These are phyloP conservation scores for Bimuria novae-zelandiae DNA, from an alignment of 2,329 filamentous ascomycete species.

Conservation along the genomic window DNA sequence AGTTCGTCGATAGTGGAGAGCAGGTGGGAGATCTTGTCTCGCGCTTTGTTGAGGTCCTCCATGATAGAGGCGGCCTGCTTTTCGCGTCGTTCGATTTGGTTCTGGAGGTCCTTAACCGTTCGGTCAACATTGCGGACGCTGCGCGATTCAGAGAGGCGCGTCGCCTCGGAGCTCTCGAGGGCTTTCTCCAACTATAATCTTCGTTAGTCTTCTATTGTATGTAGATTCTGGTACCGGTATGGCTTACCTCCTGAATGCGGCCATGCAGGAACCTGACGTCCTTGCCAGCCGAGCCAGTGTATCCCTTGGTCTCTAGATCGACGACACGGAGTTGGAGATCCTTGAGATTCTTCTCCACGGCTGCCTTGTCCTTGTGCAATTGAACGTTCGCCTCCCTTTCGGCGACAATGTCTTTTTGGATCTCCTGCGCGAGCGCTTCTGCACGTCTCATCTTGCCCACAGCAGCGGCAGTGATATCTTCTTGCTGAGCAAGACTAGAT, in stretches of 20 bases:
- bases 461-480: conserved; percentile 88
- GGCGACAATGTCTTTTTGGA: conserved; percentile 87
- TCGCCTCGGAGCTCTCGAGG: conserved; percentile 80
- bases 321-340: conserved; percentile 88
- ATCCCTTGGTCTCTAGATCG: conserved; percentile 95
- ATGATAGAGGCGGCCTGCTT: conserved; percentile 80
- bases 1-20: conserved; percentile 92
- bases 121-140: conserved; percentile 92
- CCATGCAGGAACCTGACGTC: conserved; percentile 95
- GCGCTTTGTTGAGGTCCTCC: conserved; percentile 82
- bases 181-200: conserved; percentile 76
- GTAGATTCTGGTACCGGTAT: not conserved
- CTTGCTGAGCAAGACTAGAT: conserved; percentile 84
- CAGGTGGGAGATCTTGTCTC: conserved; percentile 89
- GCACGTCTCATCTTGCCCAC: conserved; percentile 97
- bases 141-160: conserved; percentile 79
- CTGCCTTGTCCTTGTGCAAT: conserved; percentile 87
- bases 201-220: not conserved
- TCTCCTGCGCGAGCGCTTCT: conserved; percentile 82
- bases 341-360: conserved; percentile 85
- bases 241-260: conserved; percentile 87
- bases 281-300: conserved; percentile 83
- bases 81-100: conserved; percentile 90
- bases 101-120: conserved; percentile 88
- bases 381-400: conserved; percentile 82